Evolutionary conservation across 345 rosid species (phyloP), one percentile per base, ranked within the genome.

Genomic region (Salix viminalis): DNA sequence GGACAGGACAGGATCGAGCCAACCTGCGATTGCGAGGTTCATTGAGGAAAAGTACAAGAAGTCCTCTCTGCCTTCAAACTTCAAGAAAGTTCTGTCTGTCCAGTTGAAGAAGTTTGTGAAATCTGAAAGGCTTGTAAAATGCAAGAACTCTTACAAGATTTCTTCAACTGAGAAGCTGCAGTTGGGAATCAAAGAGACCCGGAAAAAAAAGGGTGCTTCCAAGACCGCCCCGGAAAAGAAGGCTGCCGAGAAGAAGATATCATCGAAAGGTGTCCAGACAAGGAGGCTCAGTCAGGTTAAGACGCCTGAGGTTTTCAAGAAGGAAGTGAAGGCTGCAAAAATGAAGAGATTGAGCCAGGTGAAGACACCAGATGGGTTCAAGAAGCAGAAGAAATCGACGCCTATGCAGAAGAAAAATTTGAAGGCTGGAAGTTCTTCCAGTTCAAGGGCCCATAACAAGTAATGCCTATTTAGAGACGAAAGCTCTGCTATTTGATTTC

Each of bases 201-300:
- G 30, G 54, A 58, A 52, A 23, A 7, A 66, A 48, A 54, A 80
- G 52, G 32, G 4, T 42, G 14, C 24, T 2, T 39, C 67, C 30
- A 50, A 50, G 64, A 60, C 41, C 24, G 3, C 73, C 14, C 15
- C 73, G 21, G 70, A 37, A 60, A 77, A 67, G 18, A 61, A 65
- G 69, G 79, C n/a, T 23, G 65, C 46, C 26, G 73, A 74, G 24
- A 81, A 77, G 58, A 48, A 77, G 58, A 48, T 21, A 23, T 7
- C 75, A 26, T 66, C 56, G 79, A 77, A 77, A 68, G 74, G 48
- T 28, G 72, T 65, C 3, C 81, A 76, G 83, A 81, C 74, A n/a
- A 83, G 79, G 80, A 83, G 83, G 77, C 75, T 86, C 41, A 81
- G 85, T 76, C 86, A 75, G 76, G 79, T 86, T 13, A 79, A 83